These are phyloP conservation scores for Emydomyces testavorans DNA, from an alignment of 2,329 filamentous ascomycete genomes.

Conservation along the genomic window DNA sequence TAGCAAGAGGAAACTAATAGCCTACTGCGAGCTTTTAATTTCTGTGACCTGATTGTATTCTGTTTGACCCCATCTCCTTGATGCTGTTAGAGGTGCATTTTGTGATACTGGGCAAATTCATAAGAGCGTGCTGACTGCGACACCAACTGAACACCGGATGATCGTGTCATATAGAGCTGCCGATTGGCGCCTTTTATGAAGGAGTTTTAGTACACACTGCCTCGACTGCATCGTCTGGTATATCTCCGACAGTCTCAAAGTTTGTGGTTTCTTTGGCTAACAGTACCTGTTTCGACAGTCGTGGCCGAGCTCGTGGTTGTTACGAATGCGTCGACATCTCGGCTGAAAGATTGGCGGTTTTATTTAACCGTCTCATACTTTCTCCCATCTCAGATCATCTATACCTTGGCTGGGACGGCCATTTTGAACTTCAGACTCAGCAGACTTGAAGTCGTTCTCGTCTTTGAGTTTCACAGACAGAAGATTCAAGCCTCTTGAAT, in stretches of 20 bases:
- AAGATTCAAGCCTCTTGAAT: too few species aligned
- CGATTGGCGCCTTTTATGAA: conserved; percentile 43
- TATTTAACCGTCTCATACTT: too few species aligned
- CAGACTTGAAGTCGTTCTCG: too few species aligned
- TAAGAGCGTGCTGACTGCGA: conserved; percentile 39
- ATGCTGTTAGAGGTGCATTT: conserved; percentile 7
- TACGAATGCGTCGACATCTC: conserved; percentile 35
- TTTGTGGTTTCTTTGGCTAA: conserved; percentile 40
- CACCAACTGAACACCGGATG: conserved; percentile 42
- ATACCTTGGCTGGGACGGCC: too few species aligned
- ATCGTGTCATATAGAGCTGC: conserved; percentile 40
- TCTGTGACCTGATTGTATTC: too few species aligned
- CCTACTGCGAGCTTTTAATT: too few species aligned
- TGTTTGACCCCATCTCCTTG: conserved; percentile 41
- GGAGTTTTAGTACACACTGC: conserved; percentile 37
- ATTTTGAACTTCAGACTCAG: too few species aligned
- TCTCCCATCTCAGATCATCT: too few species aligned
- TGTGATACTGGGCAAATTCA: too few species aligned
- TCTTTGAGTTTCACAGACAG: too few species aligned
- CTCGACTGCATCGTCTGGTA: conserved; percentile 34
- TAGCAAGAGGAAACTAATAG: too few species aligned
- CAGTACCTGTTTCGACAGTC: conserved; percentile 40
- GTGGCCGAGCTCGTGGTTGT: conserved; percentile 32
- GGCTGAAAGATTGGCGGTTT: too few species aligned
- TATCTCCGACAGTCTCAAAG: conserved; percentile 35